Percentiles rank a stretch among this genome's conserved stretches.
These are phyloP conservation scores for Phaeosphaeriaceae sp. DNA, from an alignment of 2,329 filamentous ascomycete genomes.

Conservation along the genomic window DNA sequence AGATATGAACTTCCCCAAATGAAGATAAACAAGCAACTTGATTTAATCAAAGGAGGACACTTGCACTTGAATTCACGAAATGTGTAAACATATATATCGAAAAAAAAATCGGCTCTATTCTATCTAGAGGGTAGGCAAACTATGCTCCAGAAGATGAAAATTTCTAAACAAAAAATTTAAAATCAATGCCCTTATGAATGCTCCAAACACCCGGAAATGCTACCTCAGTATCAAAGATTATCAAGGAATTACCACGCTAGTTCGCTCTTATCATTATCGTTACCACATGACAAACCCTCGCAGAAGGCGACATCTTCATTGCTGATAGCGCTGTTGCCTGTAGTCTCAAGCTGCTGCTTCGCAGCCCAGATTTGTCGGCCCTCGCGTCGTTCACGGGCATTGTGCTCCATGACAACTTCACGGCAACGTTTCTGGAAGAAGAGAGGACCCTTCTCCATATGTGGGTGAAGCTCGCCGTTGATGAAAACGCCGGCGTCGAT, in stretches of 20 bases:
- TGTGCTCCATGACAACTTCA: slow-evolving; percentile 57
- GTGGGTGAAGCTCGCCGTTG: slow-evolving; percentile 68
- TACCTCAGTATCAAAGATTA: slow-evolving; percentile 15
- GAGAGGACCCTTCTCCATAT: slow-evolving; percentile 64
- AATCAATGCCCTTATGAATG: slow-evolving; percentile 22
- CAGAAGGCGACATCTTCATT: slow-evolving; percentile 39
- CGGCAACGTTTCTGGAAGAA: slow-evolving; percentile 63
- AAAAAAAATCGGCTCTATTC: not conserved
- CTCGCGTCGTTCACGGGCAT: slow-evolving; percentile 53
- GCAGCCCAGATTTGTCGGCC: slow-evolving; percentile 62
- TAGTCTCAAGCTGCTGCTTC: slow-evolving; percentile 37
- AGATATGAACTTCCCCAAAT: too few relatives aligned
- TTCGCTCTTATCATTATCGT: slow-evolving; percentile 36
- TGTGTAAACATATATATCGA: too few relatives aligned
- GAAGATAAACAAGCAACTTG: too few relatives aligned
- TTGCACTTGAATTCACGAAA: too few relatives aligned
- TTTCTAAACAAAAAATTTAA: slow-evolving; percentile 4
- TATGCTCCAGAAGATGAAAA: not conserved
- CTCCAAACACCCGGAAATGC: slow-evolving; percentile 28
- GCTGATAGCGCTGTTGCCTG: slow-evolving; percentile 22
- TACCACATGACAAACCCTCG: slow-evolving; percentile 32
- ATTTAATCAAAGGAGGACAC: too few relatives aligned
- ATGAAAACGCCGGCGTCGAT: slow-evolving; percentile 67
- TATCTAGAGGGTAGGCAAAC: not conserved
- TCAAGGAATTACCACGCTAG: slow-evolving; percentile 26